Base-by-base conservation (phyloP, 345 rosid genomes). In the Microthlaspi erraticum region DNA sequence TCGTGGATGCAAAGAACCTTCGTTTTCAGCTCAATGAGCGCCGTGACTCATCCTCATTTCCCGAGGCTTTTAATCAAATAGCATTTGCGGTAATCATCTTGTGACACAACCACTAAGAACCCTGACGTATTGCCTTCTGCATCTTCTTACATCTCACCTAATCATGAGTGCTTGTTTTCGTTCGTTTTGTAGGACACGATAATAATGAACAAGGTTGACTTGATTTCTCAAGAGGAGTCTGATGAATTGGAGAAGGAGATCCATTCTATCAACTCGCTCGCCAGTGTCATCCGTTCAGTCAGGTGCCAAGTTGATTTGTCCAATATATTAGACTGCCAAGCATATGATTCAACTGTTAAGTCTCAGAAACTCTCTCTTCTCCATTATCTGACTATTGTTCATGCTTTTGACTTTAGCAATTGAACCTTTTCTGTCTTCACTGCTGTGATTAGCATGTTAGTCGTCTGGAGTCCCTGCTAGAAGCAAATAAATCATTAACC, bases 1-100 rank as follows among this genome's bases (percentile, higher is more conserved):
- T 93, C 34, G 98, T 86, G 70, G 98, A 93, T 85, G 98, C 98
- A 75, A 91, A 86, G 77, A 93, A 93, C 76, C 90, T 93, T 54
- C 85, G 69, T 6, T 83, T 87, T 80, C 96, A 89, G 85, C 87
- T 93, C 66, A 77, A 78, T 44, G 79, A 81, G 68, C 79, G 68
- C 34, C 80, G 72, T 41, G 79, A 80, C 58, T 80, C 90, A 33
- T 82, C 91, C 67, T 83, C 92, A 8, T 91, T 87, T 85, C 88
- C 98, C 13, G 98, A 93, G 83, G 97, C 92, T 51, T 86, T 84
- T 78, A 87, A 80, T 78, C 98, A 93, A 59, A 89, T 93, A 51
- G 97, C 91, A 51, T 93, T 89, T 83, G 98, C 98, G 60, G 97
- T 93, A 85, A 66, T 74, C 70, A 48, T 73, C 13, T 10, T 44